phyloP scores from a whole-genome alignment of 2,329 filamentous ascomycete genomes.

The Fusarium pseudoanthophilum region DNA sequence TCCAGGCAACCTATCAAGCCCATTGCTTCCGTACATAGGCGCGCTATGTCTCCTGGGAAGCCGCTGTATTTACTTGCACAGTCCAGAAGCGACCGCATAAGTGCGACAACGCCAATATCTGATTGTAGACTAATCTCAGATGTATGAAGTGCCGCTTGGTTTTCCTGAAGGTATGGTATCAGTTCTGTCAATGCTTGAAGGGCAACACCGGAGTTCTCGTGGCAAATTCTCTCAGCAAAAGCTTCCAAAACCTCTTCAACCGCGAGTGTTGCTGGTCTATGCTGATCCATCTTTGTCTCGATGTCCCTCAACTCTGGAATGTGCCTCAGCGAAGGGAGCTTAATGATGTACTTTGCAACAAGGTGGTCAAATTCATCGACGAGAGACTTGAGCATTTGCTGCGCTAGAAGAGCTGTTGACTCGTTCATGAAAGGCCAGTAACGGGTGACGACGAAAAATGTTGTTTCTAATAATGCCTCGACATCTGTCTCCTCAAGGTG shows the following conservation, averaged over 20 bases:
- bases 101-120: constrained; percentile 74
- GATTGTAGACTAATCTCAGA: constrained; percentile 86
- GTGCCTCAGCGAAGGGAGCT: constrained; percentile 79
- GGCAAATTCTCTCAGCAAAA: constrained; percentile 78
- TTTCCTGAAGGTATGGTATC: constrained; percentile 73
- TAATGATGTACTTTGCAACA: constrained; percentile 74
- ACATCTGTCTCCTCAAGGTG: constrained; percentile 83
- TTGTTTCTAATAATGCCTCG: constrained; percentile 83
- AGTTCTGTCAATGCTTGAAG: constrained; percentile 84
- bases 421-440: constrained; percentile 79
- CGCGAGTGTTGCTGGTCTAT: constrained; percentile 62
- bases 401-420: constrained; percentile 67
- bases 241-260: constrained; percentile 72
- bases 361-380: constrained; percentile 70
- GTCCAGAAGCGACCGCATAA: constrained; percentile 85
- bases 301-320: constrained; percentile 77
- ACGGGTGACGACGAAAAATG: constrained; percentile 85
- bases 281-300: constrained; percentile 70
- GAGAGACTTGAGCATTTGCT: constrained; percentile 72
- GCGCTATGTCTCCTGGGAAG: constrained; percentile 72
- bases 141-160: constrained; percentile 83
- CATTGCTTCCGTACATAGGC: constrained; percentile 82
- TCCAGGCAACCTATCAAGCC: constrained; percentile 93
- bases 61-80: constrained; percentile 84
- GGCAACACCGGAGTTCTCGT: constrained; percentile 89